Evolutionary conservation across 768 basidiomycete genomes (phyloP).

Genomic region (Collybia sordida): DNA sequence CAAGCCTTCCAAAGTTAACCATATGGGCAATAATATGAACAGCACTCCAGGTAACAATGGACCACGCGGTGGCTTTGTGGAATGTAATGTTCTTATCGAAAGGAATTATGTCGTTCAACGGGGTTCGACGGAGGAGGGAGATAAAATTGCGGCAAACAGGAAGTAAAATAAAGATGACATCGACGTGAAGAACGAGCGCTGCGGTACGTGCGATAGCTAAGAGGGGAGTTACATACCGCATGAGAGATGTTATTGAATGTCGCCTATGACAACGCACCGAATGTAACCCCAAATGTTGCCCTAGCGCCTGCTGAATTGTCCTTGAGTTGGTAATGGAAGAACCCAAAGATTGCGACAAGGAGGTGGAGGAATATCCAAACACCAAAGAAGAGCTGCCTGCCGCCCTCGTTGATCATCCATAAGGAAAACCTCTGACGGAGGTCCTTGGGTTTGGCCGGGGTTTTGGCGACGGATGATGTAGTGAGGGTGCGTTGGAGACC

Average conservation of each 20-base stretch:
- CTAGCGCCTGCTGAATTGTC: conserved; percentile 76
- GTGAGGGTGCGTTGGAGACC: conserved; percentile 72
- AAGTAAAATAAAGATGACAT: conserved; percentile 91
- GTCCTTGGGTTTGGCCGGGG: conserved; percentile 35
- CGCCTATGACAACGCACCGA: conserved; percentile 45
- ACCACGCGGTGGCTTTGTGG: conserved; percentile 90
- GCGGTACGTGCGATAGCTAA: conserved; percentile 84
- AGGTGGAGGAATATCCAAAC: conserved; percentile 81
- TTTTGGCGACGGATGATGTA: conserved; percentile 22
- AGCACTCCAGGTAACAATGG: conserved; percentile 73
- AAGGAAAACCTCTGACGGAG: conserved; percentile 49
- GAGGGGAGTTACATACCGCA: conserved; percentile 29
- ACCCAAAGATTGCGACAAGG: conserved; percentile 75
- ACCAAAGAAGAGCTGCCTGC: conserved; percentile 73
- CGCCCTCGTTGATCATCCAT: conserved; percentile 98
- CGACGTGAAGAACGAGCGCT: conserved; percentile 88
- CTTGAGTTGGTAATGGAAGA: conserved; percentile 74
- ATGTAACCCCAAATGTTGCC: conserved; percentile 71
- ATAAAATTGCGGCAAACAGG: conserved; percentile 96
- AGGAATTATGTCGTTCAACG: conserved; percentile 83
- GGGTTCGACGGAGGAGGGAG: conserved; percentile 82
- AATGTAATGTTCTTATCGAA: conserved; percentile 93
- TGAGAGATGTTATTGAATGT: conserved; percentile 32
- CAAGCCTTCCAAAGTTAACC: conserved; percentile 77
- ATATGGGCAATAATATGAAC: conserved; percentile 86